A percentile compares a stretch with the other conserved stretches of the same genome.
Conservation (phyloP, 371 early-diverging fungal species). For the Mucor circinelloides region DNA sequence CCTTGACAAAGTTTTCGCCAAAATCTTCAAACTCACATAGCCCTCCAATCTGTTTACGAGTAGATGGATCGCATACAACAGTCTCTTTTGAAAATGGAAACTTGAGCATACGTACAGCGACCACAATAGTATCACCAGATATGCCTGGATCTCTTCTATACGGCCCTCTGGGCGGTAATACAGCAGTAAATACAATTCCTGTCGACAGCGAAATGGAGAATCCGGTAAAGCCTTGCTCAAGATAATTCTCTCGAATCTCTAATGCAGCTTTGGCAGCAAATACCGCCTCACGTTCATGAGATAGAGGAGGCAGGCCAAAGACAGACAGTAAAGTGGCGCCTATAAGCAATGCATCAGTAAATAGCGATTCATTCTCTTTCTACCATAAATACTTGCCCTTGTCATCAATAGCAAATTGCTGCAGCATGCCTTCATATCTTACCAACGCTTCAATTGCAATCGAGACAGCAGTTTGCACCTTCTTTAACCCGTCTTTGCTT, state of each 20-base stretch:
- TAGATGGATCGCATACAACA: constrained; percentile 57
- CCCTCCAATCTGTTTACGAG: constrained; percentile 50
- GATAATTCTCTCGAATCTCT: constrained; percentile 44
- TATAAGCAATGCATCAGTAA: not conserved
- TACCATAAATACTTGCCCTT: constrained; percentile 31
- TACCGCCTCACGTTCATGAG: constrained; percentile 62
- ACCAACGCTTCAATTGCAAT: constrained; percentile 30
- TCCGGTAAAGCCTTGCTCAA: constrained; percentile 22
- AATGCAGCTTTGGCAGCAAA: constrained; percentile 64
- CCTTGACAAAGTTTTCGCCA: constrained; percentile 63
- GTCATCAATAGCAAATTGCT: constrained; percentile 69
- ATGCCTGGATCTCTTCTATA: constrained; percentile 64
- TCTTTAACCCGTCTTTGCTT: constrained; percentile 41
- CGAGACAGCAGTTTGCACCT: constrained; percentile 43
- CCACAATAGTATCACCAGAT: constrained; percentile 61
- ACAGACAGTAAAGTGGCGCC: constrained; percentile 59
- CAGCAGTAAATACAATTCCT: constrained; percentile 57
- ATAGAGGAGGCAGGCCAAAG: constrained; percentile 63
- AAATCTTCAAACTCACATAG: constrained; percentile 62
- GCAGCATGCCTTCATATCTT: constrained; percentile 60
- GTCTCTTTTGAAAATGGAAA: constrained; percentile 48
- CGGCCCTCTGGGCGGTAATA: constrained; percentile 50
- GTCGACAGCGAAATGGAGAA: constrained; percentile 64
- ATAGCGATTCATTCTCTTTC: not conserved
- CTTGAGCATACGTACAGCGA: constrained; percentile 66